phyloP scores from a whole-genome alignment of 2,329 filamentous ascomycete species.

The Neofusicoccum umdonicola region DNA sequence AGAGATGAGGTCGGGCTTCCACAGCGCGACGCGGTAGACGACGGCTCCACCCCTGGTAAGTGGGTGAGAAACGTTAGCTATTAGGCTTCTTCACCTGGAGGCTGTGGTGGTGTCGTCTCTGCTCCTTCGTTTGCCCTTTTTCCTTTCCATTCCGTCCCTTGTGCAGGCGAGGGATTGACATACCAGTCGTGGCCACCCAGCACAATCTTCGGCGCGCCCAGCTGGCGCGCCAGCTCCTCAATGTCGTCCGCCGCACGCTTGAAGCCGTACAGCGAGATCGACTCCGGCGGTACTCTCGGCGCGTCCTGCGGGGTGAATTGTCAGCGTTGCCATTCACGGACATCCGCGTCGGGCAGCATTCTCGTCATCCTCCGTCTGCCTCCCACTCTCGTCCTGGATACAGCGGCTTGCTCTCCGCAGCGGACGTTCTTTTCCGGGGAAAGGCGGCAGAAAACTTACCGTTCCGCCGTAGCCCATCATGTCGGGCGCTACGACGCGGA shows the following conservation, averaged over 20 bases:
- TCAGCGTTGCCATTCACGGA: neutral
- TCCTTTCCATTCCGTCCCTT: neutral
- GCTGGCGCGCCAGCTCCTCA: conserved; percentile 63
- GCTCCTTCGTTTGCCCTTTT: neutral
- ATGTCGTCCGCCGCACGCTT: conserved; percentile 75
- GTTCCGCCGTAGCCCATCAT: conserved; percentile 84
- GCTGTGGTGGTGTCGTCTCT: too few species aligned
- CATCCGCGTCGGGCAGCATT: neutral
- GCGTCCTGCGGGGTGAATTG: conserved; percentile 34
- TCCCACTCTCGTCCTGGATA: neutral
- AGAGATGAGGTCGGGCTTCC: conserved; percentile 68
- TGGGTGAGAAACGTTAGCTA: neutral
- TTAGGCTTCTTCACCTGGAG: neutral
- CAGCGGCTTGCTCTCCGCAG: neutral
- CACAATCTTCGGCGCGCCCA: conserved; percentile 61
- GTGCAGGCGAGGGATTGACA: neutral
- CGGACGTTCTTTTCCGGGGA: too few species aligned
- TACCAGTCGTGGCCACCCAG: conserved; percentile 87
- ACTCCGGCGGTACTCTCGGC: conserved; percentile 57
- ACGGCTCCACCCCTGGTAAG: conserved; percentile 64
- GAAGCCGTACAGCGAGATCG: conserved; percentile 62
- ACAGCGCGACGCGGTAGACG: conserved; percentile 71
- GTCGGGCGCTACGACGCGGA: conserved; percentile 80
- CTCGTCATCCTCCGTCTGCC: neutral
- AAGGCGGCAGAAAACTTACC: conserved; percentile 36